Percentiles rank a stretch among this genome's conserved stretches.
Evolutionary conservation across 306 rosid genomes (phyloP).

Genomic region (Vigna hirtella): DNA sequence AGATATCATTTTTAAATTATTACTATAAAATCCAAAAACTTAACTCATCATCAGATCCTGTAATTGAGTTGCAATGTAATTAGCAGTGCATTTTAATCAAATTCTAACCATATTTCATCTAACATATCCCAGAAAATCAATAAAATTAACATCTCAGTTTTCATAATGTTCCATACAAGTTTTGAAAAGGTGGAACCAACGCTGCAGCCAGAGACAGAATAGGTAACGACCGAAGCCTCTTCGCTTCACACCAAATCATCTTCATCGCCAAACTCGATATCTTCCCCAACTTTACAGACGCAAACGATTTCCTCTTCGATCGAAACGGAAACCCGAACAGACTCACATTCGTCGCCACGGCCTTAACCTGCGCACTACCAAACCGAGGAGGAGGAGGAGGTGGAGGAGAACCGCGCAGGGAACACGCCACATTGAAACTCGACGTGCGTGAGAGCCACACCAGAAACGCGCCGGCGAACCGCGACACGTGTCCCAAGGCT

Average conservation of each 20-base stretch:
- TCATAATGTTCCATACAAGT: slow-evolving; percentile 58
- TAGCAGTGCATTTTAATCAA: not conserved
- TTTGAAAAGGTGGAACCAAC: slow-evolving; percentile 77
- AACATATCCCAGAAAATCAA: slow-evolving; percentile 2
- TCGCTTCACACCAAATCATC: slow-evolving; percentile 64
- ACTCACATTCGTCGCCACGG: slow-evolving; percentile 50
- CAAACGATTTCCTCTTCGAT: slow-evolving; percentile 49
- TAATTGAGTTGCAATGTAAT: not conserved
- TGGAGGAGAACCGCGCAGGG: slow-evolving; percentile 42
- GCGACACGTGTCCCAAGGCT: slow-evolving; percentile 63
- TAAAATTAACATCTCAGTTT: not conserved
- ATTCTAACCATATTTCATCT: not conserved
- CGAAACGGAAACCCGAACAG: slow-evolving; percentile 58
- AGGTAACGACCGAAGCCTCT: slow-evolving; percentile 60
- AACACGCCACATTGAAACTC: slow-evolving; percentile 50
- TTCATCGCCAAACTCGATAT: slow-evolving; percentile 56
- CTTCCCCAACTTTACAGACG: slow-evolving; percentile 55
- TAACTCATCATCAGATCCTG: not conserved
- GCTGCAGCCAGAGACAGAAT: slow-evolving; percentile 74
- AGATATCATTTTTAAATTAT: no score
- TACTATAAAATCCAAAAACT: no score
- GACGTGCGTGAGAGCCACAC: slow-evolving; percentile 60
- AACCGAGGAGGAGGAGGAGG: slow-evolving; percentile 42
- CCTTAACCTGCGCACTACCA: slow-evolving; percentile 53
- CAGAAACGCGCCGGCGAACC: slow-evolving; percentile 66